Evolutionary conservation across 225 moss, liverwort and hornwort genomes (phyloP), one percentile per base, ranked within the genome.

Genomic region (Takakia lepidozioides): DNA sequence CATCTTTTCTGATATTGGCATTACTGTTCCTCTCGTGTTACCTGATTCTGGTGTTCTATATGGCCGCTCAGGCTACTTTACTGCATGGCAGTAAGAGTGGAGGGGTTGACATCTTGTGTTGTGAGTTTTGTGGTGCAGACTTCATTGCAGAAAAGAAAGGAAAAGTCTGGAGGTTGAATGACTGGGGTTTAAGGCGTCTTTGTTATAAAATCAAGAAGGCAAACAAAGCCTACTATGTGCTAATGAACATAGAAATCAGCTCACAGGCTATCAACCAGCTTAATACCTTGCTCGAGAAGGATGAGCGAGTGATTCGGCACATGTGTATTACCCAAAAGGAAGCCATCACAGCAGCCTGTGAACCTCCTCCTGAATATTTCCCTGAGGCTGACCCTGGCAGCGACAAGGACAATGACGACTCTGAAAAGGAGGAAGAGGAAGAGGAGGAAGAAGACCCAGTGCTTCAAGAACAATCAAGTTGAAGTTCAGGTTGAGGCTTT

Each of bases 251-350:
- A 25, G 87, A 98, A 64, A 72, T 98, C 39, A 63, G 46, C 13
- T 62, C 82, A 13, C 58, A 77, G 11, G 68, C 76, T 20, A 70
- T 87, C 43, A 98, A 98, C 67, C 60, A 65, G 58, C 56, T 98
- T 50, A 98, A 90, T 38, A 59, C 61, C 9, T 51, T 87, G 78
- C 73, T 98, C 15, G 84, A 98, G 24, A 87, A 82, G 49, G 90
- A 90, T 29, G 90, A 95, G 58, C 80, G 75, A 28, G 87, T 95
- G 38, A 95, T 95, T 52, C 81, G 95, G 51, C 95, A 95, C 68
- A 73, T 95, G 77, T 62, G 80, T 39, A 95, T 95, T 17, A 60
- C 84, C 1, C 72, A 76, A 27, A 87, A 90, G 51, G 43, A 60
- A 67, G 86, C 84, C 25, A 48, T 82, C 16, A 45, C 68, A 27